Percentiles rank a stretch among this genome's conserved stretches.
Conservation (phyloP, 805 yeast genomes). For the Hanseniaspora thailandica region DNA sequence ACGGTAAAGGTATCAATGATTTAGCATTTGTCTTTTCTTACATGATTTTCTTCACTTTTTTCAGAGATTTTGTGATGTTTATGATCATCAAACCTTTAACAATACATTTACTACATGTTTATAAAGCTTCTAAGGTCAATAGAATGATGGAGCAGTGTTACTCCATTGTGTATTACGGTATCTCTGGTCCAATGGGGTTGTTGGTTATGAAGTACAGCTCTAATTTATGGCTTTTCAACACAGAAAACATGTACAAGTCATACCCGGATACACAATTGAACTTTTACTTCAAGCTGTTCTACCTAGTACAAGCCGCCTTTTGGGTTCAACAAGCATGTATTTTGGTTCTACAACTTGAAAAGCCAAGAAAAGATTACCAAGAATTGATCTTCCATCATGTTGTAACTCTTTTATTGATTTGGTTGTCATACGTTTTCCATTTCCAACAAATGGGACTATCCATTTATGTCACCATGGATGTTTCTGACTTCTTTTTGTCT, state of each 20-base stretch:
- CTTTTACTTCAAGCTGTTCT: slow-evolving; percentile 62
- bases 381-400: slow-evolving; percentile 90
- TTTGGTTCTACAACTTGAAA: slow-evolving; percentile 71
- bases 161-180: slow-evolving; percentile 65
- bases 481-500: slow-evolving; percentile 81
- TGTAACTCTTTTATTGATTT: slow-evolving; percentile 76
- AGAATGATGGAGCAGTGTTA: slow-evolving; percentile 93
- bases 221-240: slow-evolving; percentile 84
- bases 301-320: slow-evolving; percentile 86
- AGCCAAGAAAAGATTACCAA: slow-evolving; percentile 85
- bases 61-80: slow-evolving; percentile 86
- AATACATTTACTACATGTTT: slow-evolving; percentile 34
- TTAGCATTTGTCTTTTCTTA: slow-evolving; percentile 65
- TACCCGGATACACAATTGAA: slow-evolving; percentile 78
- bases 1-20: slow-evolving; percentile 83
- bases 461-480: slow-evolving; percentile 89
- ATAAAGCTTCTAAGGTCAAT: slow-evolving; percentile 40
- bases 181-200: slow-evolving; percentile 75
- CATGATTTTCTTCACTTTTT: slow-evolving; percentile 78
- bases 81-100: slow-evolving; percentile 66
- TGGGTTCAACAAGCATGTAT: slow-evolving; percentile 95
- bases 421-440: slow-evolving; percentile 82
- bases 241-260: slow-evolving; percentile 61
- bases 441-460: slow-evolving; percentile 92
- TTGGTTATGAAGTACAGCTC: slow-evolving; percentile 65